A percentile compares a stretch with the other conserved stretches of the same genome.
Conservation (phyloP, 148 eudicot genomes). For the Chenopodium quinoa region DNA sequence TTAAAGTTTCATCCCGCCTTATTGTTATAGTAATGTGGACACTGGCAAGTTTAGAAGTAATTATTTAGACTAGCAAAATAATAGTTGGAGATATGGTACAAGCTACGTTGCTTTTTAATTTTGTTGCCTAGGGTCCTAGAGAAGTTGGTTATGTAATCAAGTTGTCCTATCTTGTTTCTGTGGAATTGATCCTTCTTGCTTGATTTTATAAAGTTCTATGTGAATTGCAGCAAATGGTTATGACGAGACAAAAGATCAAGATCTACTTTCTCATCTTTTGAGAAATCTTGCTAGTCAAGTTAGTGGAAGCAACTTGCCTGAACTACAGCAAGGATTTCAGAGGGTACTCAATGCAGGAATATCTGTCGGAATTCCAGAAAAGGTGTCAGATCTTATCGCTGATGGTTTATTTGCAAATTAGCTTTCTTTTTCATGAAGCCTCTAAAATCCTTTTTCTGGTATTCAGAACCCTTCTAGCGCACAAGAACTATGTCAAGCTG, state of each 20-base stretch:
- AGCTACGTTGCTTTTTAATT: neutral
- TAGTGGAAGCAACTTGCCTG: slow-evolving; percentile 43
- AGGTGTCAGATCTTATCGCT: slow-evolving; percentile 45
- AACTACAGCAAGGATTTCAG: slow-evolving; percentile 47
- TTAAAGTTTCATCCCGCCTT: neutral
- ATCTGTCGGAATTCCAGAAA: slow-evolving; percentile 41
- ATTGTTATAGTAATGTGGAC: neutral
- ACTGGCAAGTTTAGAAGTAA: neutral
- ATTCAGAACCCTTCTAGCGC: slow-evolving; percentile 43
- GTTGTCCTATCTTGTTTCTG: slow-evolving; percentile 4
- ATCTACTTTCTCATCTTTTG: slow-evolving; percentile 76
- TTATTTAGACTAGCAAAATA: neutral
- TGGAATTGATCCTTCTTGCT: neutral
- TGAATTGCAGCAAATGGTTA: slow-evolving; percentile 66
- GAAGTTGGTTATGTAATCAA: neutral
- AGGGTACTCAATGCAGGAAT: slow-evolving; percentile 45
- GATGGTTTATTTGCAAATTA: neutral
- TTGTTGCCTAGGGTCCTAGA: neutral
- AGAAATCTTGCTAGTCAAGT: slow-evolving; percentile 59
- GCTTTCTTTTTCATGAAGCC: neutral
- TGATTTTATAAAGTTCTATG: slow-evolving; percentile 1
- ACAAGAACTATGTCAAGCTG: slow-evolving; percentile 32
- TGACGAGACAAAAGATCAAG: slow-evolving; percentile 67
- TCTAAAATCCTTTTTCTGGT: slow-evolving; percentile 19
- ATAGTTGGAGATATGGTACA: neutral